phyloP scores from a whole-genome alignment of 352 stramenopile genomes.

The Phytopythium mirpurense region DNA sequence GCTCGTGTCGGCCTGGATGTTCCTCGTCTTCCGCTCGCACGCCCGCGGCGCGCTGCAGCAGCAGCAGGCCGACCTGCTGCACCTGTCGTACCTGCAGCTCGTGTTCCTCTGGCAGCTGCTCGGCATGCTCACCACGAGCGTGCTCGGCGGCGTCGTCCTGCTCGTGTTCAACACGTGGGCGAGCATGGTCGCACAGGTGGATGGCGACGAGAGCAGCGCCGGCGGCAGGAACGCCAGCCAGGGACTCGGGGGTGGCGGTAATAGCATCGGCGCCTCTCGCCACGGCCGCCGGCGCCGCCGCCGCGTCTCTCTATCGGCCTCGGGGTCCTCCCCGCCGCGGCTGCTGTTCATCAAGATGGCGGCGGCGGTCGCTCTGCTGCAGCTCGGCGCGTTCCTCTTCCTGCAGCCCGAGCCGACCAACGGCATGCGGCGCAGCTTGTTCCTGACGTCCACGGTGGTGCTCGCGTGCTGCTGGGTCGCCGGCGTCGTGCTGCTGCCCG shows the following conservation, averaged over 20 bases:
- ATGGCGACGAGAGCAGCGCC: conserved; percentile 10
- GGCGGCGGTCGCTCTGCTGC: conserved; percentile 37
- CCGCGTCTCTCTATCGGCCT: conserved; percentile 1
- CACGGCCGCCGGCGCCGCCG: not conserved
- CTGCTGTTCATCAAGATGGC: conserved; percentile 54
- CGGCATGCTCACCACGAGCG: conserved; percentile 32
- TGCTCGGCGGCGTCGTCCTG: conserved; percentile 47
- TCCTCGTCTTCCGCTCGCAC: conserved; percentile 30
- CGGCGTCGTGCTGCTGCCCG: conserved; percentile 43
- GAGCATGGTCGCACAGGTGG: conserved; percentile 55
- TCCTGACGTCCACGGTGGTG: conserved; percentile 40
- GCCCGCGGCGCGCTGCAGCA: conserved; percentile 15
- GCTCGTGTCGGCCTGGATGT: conserved; percentile 49
- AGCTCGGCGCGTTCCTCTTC: conserved; percentile 41
- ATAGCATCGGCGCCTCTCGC: not conserved
- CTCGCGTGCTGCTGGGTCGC: conserved; percentile 43
- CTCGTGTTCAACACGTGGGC: conserved; percentile 67
- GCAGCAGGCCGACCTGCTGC: conserved; percentile 38
- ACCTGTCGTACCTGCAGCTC: conserved; percentile 54
- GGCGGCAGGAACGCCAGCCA: not conserved
- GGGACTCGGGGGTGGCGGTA: not conserved
- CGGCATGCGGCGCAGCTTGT: conserved; percentile 28
- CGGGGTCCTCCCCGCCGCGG: conserved; percentile 20
- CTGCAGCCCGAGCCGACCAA: conserved; percentile 21
- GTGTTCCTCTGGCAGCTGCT: conserved; percentile 53